phyloP scores from a whole-genome alignment of 495 filamentous ascomycete species.

The Apodospora peruviana region DNA sequence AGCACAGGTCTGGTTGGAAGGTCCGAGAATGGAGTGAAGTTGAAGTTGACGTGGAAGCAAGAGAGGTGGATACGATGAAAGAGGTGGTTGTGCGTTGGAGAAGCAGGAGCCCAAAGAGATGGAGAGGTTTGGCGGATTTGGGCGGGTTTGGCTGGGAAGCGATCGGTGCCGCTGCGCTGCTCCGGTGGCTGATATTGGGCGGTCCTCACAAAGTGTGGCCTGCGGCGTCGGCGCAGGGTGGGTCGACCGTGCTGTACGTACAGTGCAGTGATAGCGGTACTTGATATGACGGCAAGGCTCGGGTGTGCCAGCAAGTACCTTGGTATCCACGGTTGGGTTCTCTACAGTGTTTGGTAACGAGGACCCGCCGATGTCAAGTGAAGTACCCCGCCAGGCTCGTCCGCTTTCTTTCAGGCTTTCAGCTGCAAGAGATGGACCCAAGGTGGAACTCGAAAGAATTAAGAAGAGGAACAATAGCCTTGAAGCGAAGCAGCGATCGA shows the following conservation, averaged over 20 bases:
- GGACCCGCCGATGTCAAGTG: no score
- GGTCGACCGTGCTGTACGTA: neutral
- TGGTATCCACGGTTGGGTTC: no score
- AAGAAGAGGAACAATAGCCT: no score
- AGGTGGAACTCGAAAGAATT: no score
- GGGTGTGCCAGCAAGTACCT: no score
- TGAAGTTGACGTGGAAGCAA: neutral
- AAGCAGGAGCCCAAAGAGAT: slow-evolving; percentile 1
- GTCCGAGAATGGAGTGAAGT: no score
- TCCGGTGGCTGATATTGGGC: slow-evolving; percentile 13
- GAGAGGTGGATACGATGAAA: neutral
- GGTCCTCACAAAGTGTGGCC: slow-evolving; percentile 1
- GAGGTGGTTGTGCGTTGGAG: slow-evolving; percentile 5
- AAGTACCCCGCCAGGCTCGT: neutral
- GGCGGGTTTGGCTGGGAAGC: neutral
- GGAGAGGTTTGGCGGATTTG: slow-evolving; percentile 10
- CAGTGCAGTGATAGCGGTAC: neutral
- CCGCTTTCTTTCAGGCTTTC: neutral
- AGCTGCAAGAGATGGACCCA: neutral
- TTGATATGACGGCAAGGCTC: no score
- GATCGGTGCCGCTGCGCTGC: slow-evolving; percentile 1
- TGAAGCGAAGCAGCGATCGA: no score
- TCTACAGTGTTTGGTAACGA: no score
- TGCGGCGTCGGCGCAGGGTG: slow-evolving; percentile 16
- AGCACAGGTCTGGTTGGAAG: no score